These are phyloP conservation scores for Saturnispora gosingensis DNA, from an alignment of 805 yeast species.

Conservation along the genomic window DNA sequence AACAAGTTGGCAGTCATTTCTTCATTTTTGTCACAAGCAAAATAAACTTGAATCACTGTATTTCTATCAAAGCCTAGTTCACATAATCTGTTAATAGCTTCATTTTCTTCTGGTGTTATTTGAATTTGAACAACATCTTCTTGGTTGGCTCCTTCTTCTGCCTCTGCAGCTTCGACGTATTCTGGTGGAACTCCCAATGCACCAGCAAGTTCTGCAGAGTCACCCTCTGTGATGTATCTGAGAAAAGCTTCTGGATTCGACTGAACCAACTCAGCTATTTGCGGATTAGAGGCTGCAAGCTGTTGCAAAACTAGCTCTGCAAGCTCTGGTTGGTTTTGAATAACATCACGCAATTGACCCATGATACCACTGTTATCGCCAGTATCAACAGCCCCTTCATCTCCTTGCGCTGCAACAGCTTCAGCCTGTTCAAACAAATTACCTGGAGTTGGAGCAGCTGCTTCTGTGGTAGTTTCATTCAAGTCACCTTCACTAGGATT, in stretches of 20 bases:
- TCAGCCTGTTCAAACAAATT: constrained; percentile 50
- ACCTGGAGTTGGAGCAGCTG: constrained; percentile 20
- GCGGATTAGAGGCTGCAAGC: constrained; percentile 74
- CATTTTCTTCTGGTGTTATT: constrained; percentile 75
- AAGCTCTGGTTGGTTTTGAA: constrained; percentile 81
- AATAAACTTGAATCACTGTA: constrained; percentile 83
- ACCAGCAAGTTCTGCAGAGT: constrained; percentile 42
- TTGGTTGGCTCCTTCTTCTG: constrained; percentile 25
- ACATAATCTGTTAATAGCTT: constrained; percentile 81
- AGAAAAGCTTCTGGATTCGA: constrained; percentile 86
- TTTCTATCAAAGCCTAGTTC: constrained; percentile 89
- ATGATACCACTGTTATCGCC: constrained; percentile 30
- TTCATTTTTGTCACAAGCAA: constrained; percentile 97
- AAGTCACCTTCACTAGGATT: constrained; percentile 24
- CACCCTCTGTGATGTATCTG: constrained; percentile 58
- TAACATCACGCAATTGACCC: constrained; percentile 61
- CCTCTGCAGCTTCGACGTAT: constrained; percentile 29
- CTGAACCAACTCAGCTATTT: constrained; percentile 69
- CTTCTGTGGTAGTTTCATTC: constrained; percentile 30
- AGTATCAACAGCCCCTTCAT: constrained; percentile 24
- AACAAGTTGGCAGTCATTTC: constrained; percentile 91
- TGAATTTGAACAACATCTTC: constrained; percentile 29
- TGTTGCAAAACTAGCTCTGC: constrained; percentile 78
- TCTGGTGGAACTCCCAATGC: constrained; percentile 34
- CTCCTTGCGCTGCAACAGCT: constrained; percentile 25